phyloP scores from a whole-genome alignment of 306 rosid species.

The Trifolium pratense region DNA sequence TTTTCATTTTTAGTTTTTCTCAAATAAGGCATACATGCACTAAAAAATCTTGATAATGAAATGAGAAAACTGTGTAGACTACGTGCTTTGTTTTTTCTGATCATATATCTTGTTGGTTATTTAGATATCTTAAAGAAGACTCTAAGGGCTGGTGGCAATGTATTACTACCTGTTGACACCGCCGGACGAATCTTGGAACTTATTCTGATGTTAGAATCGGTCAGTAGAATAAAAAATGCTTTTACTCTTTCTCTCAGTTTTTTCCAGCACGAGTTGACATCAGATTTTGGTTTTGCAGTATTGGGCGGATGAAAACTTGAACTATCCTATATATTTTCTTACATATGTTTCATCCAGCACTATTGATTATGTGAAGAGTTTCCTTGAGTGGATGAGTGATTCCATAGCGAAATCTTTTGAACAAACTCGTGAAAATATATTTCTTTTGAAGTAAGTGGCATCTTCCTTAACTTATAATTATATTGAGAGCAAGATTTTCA shows the following conservation, averaged over 20 bases:
- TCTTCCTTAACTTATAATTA: constrained; percentile 31
- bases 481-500: constrained; percentile 19
- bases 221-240: constrained; percentile 50
- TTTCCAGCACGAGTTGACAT: constrained; percentile 25
- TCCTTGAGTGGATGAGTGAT: constrained; percentile 99
- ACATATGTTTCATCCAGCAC: constrained; percentile 91
- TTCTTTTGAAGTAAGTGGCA: constrained; percentile 78
- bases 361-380: constrained; percentile 85
- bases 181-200: constrained; percentile 92
- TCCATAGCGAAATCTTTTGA: constrained; percentile 93
- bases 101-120: constrained; percentile 35
- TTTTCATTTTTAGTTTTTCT: constrained; percentile 21
- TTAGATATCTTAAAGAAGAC: constrained; percentile 85
- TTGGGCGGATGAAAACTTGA: constrained; percentile 85
- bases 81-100: constrained; percentile 40
- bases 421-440: constrained; percentile 88
- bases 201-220: constrained; percentile 82
- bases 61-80: constrained; percentile 31
- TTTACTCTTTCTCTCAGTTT: constrained; percentile 27
- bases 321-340: constrained; percentile 78
- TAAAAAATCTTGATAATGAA: constrained; percentile 16
- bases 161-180: constrained; percentile 87
- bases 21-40: not conserved
- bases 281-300: constrained; percentile 68
- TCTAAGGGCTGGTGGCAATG: constrained; percentile 83